Base-by-base conservation (phyloP, 345 rosid genomes). In the Heritiera fomes region DNA sequence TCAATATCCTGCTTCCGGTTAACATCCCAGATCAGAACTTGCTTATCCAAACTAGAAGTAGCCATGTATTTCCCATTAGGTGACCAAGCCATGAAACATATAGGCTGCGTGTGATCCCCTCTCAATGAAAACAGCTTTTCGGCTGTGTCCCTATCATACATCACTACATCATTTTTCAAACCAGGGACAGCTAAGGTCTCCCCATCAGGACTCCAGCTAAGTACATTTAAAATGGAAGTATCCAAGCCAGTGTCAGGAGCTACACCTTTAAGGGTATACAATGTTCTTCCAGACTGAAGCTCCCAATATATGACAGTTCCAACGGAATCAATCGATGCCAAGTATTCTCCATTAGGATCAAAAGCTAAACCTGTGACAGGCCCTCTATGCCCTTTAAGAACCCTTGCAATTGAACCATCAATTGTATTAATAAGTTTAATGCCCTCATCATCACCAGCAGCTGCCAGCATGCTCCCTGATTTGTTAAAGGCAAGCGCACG, bases 391-490 rank as follows among this genome's bases (percentile, higher is more conserved):
- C 92, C 93, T 87, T 91, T 96, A 14, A 96, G 87, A 58, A 96
- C 97, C 85, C 97, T 89, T 6, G 94, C 92, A 78, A 96, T 94
- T 1, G 98, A 90, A 32, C 99, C 98, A 86, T 96, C 99, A 52
- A 94, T 83, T 5, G 97, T 92, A 67, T 96, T 92, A 80, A 96
- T 89, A 62, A 96, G 95, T 77, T 96, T 96, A 84, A 96, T 89
- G 38, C 98, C 99, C 78, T 96, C 99, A 71, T 94, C 99, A 80
- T 96, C 99, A 71, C 99, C 99, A 64, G 97, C 97, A 43, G 99
- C 95, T 17, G 97, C 99, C 75, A 96, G 77, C 87, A 96, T 80
- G 88, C 93, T 94, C 47, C 98, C 97, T 0, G 98, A 92, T 73
- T 88, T 89, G 79, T 92, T 94, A 72, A 94, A 96, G 59, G 93